These are phyloP conservation scores for Gossypium herbaceum DNA, from an alignment of 345 rosid genomes.

Conservation along the genomic window DNA sequence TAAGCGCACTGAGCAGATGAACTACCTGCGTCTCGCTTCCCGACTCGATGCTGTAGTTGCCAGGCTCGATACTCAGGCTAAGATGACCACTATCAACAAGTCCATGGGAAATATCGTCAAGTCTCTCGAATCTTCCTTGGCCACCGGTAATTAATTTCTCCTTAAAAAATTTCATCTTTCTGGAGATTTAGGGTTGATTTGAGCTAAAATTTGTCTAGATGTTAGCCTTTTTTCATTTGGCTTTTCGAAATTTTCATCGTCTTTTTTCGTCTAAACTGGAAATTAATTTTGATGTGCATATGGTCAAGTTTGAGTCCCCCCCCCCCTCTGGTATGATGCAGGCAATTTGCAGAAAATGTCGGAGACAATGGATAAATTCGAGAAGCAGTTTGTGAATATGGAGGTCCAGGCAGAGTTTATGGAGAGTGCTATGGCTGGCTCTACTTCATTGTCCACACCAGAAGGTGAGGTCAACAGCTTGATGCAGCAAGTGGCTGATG, in stretches of 20 bases:
- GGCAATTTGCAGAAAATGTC: conserved; percentile 99
- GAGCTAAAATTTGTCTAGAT: no score
- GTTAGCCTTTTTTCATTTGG: no score
- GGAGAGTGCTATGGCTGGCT: conserved; percentile 99
- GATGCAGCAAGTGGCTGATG: conserved; percentile 99
- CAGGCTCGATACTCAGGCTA: conserved; percentile 90
- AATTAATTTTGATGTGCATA: background rate
- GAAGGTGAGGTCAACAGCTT: conserved; percentile 97
- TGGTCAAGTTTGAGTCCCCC: background rate
- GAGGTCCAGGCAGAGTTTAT: conserved; percentile 98
- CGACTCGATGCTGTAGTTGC: conserved; percentile 96
- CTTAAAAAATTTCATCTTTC: background rate
- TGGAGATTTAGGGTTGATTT: background rate
- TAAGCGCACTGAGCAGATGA: conserved; percentile 97
- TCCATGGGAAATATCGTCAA: conserved; percentile 87
- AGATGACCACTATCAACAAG: conserved; percentile 86
- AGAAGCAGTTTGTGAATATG: conserved; percentile 99
- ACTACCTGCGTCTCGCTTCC: conserved; percentile 85
- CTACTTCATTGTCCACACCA: conserved; percentile 92
- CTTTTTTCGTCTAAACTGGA: background rate
- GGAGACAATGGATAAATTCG: conserved; percentile 96
- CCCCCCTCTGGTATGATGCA: conserved; percentile 19
- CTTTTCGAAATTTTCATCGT: no score
- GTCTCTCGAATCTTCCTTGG: conserved; percentile 85
- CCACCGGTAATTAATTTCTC: conserved; percentile 53